Base-by-base conservation (phyloP, 2,329 filamentous ascomycete species). In the Madurella mycetomatis region DNA sequence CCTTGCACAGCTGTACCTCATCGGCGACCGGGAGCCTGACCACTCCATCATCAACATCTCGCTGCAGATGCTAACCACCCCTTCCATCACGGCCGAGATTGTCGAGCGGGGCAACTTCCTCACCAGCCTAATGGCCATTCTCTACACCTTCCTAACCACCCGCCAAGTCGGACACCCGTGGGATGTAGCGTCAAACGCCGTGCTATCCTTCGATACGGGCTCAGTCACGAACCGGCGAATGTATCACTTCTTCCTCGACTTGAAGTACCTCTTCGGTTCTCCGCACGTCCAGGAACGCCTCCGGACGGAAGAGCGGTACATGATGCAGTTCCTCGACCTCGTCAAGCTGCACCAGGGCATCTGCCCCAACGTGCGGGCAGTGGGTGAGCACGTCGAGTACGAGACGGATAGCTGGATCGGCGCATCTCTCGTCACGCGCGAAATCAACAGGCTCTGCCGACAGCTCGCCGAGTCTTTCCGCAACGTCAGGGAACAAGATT, bases 11-110 rank as follows among this genome's bases (percentile, higher is more conserved):
- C 77, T 99, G 3, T 99, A 97, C 69, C 81, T 99, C 31, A 94
- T 99, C 60, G 92, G 92, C 13, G 94, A 99, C 67, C 82, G 94
- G 60, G 94, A 99, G 69, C 94, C 94, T 2, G 94, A 99, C 66
- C 92, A 97, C 70, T 97, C 92, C 11, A 97, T 99, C 67, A 96
- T 99, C 76, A 96, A 96, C 67, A 82, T 99, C 39, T 97, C 92
- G 4, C 76, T 97, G 31, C 94, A 99, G 68, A 95, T 99, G 83
- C 77, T 99, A 58, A 99, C 94, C 0, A 96, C 94, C 0, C 92
- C 94, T 1, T 95, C 92, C 0, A 97, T 99, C 61, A 97, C 92
- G 0, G 88, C 91, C 43, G 95, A 99, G 71, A 88, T 97, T 47
- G 90, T 99, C 9, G 89, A 96, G 65, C 83, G 91, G 44, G 92